Base-by-base conservation (phyloP, 768 basidiomycete species). In the Cystofilobasidium ferigula region DNA sequence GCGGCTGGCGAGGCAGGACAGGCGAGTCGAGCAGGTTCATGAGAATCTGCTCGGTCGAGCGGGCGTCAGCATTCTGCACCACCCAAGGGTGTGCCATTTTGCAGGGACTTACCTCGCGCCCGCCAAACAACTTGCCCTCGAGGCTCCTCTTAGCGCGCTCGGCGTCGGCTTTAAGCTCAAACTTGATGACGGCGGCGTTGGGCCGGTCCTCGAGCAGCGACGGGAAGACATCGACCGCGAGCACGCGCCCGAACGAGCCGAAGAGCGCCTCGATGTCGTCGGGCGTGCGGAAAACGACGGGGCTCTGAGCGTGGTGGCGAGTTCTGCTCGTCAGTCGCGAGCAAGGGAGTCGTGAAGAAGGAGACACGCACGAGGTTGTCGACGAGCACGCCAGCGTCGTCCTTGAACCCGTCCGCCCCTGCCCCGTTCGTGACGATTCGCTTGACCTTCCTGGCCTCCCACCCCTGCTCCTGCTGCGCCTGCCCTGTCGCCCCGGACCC, bases 261-360 rank as follows among this genome's bases (percentile, higher is more conserved):
- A 67, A 67, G 36, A 67, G 28, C 16, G 65, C 58, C 3, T 26
- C 59, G n/a, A 67, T n/a, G 58, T 67, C 65, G n/a, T 67, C 65
- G 38, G 48, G 32, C 30, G 64, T 66, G 34, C 32, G 38, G 51
- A 66, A 66, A 1, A 60, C 45, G 28, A 48, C 38, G 36, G 65
- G 60, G 30, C 38, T 61, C 60, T 67, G 30, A n/a, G n/a, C n/a
- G n/a, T n/a, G n/a, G n/a, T n/a, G n/a, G n/a, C n/a, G n/a, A n/a
- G n/a, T n/a, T n/a, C n/a, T n/a, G n/a, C n/a, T n/a, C n/a, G n/a
- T n/a, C n/a, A n/a, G n/a, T n/a, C n/a, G n/a, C 10, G 26, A 43
- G 2, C 16, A 24, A 2, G 36, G 30, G 1, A 43, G 54, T 8
- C 26, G 35, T 4, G 36, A 30, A 42, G 34, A n/a, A n/a, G 8